phyloP scores from a whole-genome alignment of 768 basidiomycete genomes.

The Mycena rebaudengoi region DNA sequence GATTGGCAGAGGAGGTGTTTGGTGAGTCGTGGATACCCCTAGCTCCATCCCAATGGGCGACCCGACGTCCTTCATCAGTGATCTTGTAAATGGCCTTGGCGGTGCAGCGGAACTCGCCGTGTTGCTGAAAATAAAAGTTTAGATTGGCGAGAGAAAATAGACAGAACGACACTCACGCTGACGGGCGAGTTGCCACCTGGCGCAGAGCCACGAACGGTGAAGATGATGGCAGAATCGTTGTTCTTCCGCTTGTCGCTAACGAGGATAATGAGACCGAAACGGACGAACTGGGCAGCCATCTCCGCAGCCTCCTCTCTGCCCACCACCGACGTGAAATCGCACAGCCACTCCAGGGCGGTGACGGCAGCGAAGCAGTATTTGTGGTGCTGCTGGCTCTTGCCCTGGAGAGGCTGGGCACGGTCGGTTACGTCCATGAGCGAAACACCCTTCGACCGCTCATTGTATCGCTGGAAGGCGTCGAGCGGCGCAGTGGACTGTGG shows the following conservation, averaged over 20 bases:
- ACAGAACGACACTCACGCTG: constrained; percentile 56
- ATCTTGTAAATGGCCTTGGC: constrained; percentile 95
- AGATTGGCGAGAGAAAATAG: constrained; percentile 10
- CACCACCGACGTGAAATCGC: constrained; percentile 96
- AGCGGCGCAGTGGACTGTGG: constrained; percentile 53
- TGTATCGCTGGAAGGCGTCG: constrained; percentile 77
- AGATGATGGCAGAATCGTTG: constrained; percentile 92
- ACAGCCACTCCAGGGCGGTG: constrained; percentile 93
- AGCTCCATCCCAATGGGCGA: constrained; percentile 83
- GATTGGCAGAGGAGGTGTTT: constrained; percentile 69
- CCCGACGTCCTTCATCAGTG: constrained; percentile 88
- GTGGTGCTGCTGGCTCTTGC: constrained; percentile 58
- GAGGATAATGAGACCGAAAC: constrained; percentile 88
- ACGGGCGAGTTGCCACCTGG: constrained; percentile 80
- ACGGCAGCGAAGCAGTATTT: constrained; percentile 88
- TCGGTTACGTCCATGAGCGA: constrained; percentile 77
- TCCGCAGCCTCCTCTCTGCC: constrained; percentile 97
- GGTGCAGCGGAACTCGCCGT: constrained; percentile 96
- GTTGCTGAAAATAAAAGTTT: constrained; percentile 64
- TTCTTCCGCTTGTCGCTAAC: constrained; percentile 93
- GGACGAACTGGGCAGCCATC: constrained; percentile 97
- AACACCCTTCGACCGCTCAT: constrained; percentile 81
- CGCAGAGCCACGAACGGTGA: constrained; percentile 86
- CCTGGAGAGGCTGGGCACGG: constrained; percentile 62
- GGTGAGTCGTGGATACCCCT: constrained; percentile 63